Percentiles rank a stretch among this genome's conserved stretches.
phyloP scores from a whole-genome alignment of 169 alveolate genomes.

The Eimeria praecox region DNA sequence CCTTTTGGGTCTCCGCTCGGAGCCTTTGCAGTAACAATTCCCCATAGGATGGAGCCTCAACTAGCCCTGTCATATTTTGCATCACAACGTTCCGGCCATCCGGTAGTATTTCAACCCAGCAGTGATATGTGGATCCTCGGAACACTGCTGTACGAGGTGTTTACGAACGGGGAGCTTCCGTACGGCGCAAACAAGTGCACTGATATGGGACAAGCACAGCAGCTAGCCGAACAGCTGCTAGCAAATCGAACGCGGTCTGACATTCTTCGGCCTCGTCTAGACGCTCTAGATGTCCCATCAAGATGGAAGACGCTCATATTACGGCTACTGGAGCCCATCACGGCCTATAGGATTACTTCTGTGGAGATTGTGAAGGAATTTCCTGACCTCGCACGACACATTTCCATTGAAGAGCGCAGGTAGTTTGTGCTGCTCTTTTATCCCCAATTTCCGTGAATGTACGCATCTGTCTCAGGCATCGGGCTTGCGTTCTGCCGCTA shows the following conservation, averaged over 20 bases:
- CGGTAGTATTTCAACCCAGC: neutral
- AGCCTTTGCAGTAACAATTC: neutral
- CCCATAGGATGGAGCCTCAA: slow-evolving; percentile 8
- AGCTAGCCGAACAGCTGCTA: neutral
- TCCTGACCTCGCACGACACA: slow-evolving; percentile 13
- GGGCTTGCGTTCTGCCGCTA: neutral
- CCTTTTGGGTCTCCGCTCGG: slow-evolving; percentile 2
- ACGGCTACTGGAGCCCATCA: slow-evolving; percentile 17
- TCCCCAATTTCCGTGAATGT: neutral
- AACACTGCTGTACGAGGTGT: slow-evolving; percentile 4
- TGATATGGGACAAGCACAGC: neutral
- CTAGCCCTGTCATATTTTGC: neutral
- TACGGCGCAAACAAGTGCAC: neutral
- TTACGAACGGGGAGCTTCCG: slow-evolving; percentile 16
- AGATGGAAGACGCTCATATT: neutral
- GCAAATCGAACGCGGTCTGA: neutral
- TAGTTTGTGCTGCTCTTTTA: neutral
- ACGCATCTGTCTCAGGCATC: neutral
- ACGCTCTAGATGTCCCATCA: neutral
- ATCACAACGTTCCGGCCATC: neutral
- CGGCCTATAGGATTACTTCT: neutral
- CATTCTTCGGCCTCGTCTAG: neutral
- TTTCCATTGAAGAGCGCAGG: neutral
- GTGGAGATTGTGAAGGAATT: neutral
- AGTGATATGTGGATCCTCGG: slow-evolving; percentile 14